Percentiles rank a stretch among this genome's conserved stretches.
Conservation (phyloP, 1,139 yeast species). For the Saccharomyces pastorianus region DNA sequence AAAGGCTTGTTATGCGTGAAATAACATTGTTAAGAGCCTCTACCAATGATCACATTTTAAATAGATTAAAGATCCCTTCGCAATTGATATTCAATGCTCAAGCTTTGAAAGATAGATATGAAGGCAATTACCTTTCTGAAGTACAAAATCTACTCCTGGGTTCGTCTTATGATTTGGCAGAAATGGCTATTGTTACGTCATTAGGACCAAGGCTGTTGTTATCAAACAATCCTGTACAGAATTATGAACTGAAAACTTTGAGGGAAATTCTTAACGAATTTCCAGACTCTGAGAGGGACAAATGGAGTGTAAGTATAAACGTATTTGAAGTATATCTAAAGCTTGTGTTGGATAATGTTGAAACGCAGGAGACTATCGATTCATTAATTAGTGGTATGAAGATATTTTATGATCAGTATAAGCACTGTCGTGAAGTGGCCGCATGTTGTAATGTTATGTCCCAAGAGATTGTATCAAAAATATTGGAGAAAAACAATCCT, state of each 20-base stretch:
- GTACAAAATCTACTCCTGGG: conserved; percentile 60
- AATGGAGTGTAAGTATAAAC: conserved; percentile 56
- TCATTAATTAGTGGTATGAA: conserved; percentile 43
- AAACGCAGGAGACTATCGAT: conserved; percentile 26
- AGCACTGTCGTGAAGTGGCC: conserved; percentile 13
- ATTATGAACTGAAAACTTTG: not conserved
- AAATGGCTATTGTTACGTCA: conserved; percentile 41
- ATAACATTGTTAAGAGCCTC: conserved; percentile 36
- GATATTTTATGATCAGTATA: conserved; percentile 20
- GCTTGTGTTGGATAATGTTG: conserved; percentile 15
- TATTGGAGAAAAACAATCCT: conserved; percentile 2
- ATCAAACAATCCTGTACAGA: not conserved
- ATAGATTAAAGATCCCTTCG: conserved; percentile 41
- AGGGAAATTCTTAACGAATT: conserved; percentile 37
- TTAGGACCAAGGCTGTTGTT: not conserved
- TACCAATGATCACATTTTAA: conserved; percentile 31
- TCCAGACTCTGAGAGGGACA: conserved; percentile 41
- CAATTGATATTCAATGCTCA: conserved; percentile 44
- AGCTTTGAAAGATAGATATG: conserved; percentile 35
- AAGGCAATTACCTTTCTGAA: conserved; percentile 48
- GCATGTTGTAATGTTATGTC: conserved; percentile 29
- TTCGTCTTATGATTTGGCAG: conserved; percentile 54
- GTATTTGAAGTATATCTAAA: conserved; percentile 43
- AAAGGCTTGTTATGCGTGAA: conserved; percentile 41
- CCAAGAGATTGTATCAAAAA: conserved; percentile 12